Conservation (phyloP, 805 yeast genomes). For the Lipomyces lipofer region DNA sequence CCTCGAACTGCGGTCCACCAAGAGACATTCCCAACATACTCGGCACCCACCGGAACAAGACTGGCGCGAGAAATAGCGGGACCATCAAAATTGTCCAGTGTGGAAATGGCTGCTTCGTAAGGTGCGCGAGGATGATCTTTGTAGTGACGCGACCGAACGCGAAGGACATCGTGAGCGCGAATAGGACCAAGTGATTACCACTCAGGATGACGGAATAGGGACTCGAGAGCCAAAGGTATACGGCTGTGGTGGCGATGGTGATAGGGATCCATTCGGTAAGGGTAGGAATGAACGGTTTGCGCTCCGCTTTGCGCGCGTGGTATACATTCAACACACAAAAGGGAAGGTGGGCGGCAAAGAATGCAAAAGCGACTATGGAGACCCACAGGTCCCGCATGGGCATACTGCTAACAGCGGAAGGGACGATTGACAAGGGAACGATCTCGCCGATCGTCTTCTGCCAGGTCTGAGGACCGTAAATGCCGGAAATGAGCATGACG, state of each 20-base stretch:
- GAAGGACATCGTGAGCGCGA: constrained; percentile 78
- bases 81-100: constrained; percentile 65
- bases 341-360: constrained; percentile 62
- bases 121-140: constrained; percentile 70
- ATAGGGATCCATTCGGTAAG: constrained; percentile 70
- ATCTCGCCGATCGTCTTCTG: constrained; percentile 46
- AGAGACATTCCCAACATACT: constrained; percentile 41
- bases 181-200: constrained; percentile 57
- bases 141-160: constrained; percentile 78
- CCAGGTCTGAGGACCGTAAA: constrained; percentile 73
- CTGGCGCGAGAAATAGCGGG: constrained; percentile 40
- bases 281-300: constrained; percentile 41
- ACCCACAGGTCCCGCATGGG: constrained; percentile 39
- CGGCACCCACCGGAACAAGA: constrained; percentile 50
- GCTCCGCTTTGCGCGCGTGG: constrained; percentile 45
- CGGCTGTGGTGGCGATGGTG: constrained; percentile 51
- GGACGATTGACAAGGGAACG: constrained; percentile 18
- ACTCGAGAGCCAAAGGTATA: constrained; percentile 48
- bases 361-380: constrained; percentile 34
- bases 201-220: constrained; percentile 51
- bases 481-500: constrained; percentile 64
- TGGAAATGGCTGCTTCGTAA: constrained; percentile 83
- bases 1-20: constrained; percentile 38
- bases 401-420: constrained; percentile 50
- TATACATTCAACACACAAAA: constrained; percentile 56